phyloP scores from a whole-genome alignment of 441 rosid genomes.

The Erysimum cheiri region DNA sequence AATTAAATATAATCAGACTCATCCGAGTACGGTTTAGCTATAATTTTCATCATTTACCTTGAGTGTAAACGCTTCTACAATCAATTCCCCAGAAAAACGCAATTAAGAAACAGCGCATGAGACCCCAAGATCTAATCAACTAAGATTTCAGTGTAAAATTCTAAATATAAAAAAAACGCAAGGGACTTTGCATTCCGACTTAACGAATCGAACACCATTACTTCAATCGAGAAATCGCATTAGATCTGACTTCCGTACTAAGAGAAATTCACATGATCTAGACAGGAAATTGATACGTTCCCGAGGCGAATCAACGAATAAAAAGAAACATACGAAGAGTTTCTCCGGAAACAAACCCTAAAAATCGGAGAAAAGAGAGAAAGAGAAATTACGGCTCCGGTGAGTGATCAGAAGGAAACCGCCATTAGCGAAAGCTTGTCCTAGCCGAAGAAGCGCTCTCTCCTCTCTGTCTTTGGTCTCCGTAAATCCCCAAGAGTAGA shows the following conservation, averaged over 20 bases:
- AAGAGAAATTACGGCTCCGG: conserved; percentile 32
- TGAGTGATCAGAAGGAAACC: conserved; percentile 46
- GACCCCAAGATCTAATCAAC: conserved; percentile 35
- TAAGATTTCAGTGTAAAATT: conserved; percentile 20
- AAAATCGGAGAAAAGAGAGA: conserved; percentile 14
- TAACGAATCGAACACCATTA: not conserved
- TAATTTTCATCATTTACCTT: not conserved
- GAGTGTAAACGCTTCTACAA: not conserved
- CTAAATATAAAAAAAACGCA: not conserved
- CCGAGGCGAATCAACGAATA: conserved; percentile 5
- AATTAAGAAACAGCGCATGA: conserved; percentile 11
- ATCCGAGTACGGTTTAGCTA: conserved; percentile 25
- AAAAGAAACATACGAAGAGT: conserved; percentile 11
- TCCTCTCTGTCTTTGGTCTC: conserved; percentile 30
- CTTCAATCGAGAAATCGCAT: conserved; percentile 26
- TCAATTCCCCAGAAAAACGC: conserved; percentile 15
- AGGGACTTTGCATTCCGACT: conserved; percentile 23
- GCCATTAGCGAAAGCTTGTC: conserved; percentile 41
- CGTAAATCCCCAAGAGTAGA: conserved; percentile 30
- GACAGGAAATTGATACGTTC: conserved; percentile 13
- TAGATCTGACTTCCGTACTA: conserved; percentile 37
- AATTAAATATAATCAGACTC: conserved; percentile 28
- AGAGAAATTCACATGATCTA: conserved; percentile 31
- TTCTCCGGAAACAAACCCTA: conserved; percentile 24
- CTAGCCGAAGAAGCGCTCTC: conserved; percentile 38